Evolutionary conservation across 352 stramenopile species (phyloP).

Genomic region (Pythium biforme): DNA sequence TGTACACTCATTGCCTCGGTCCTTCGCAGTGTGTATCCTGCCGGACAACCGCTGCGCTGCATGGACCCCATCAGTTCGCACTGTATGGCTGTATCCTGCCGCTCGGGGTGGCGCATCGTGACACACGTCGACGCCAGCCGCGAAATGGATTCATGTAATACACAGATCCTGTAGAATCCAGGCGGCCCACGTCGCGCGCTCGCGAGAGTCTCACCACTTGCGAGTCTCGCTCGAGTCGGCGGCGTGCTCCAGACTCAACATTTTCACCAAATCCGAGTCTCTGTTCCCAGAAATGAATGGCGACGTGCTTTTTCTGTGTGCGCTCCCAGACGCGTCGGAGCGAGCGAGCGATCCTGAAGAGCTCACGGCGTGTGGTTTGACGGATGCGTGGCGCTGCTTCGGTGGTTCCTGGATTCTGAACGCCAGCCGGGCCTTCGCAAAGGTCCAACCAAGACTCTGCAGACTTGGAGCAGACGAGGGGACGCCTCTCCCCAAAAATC

Average conservation of each 20-base stretch:
- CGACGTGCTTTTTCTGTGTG: not conserved
- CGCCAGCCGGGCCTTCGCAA: not conserved
- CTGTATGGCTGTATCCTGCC: too few species aligned
- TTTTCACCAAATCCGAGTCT: not conserved
- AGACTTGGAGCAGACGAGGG: not conserved
- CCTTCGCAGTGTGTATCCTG: too few species aligned
- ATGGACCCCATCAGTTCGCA: too few species aligned
- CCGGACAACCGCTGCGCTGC: too few species aligned
- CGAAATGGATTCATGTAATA: constrained; percentile 3
- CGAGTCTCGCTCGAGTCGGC: not conserved
- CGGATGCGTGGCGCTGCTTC: not conserved
- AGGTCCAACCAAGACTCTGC: not conserved
- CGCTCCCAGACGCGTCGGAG: not conserved
- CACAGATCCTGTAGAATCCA: constrained; percentile 5
- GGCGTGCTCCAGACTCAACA: not conserved
- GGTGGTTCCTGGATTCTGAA: not conserved
- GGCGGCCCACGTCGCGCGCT: not conserved
- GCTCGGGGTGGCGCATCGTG: too few species aligned
- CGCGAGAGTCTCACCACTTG: not conserved
- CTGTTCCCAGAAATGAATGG: not conserved
- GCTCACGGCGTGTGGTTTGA: not conserved
- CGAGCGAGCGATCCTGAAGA: not conserved
- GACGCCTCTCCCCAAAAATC: not conserved
- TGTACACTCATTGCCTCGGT: not conserved
- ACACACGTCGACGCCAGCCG: not conserved